A percentile compares a stretch with the other conserved stretches of the same genome.
phyloP scores from a whole-genome alignment of 352 stramenopile genomes.

The Sclerospora graminicola region DNA sequence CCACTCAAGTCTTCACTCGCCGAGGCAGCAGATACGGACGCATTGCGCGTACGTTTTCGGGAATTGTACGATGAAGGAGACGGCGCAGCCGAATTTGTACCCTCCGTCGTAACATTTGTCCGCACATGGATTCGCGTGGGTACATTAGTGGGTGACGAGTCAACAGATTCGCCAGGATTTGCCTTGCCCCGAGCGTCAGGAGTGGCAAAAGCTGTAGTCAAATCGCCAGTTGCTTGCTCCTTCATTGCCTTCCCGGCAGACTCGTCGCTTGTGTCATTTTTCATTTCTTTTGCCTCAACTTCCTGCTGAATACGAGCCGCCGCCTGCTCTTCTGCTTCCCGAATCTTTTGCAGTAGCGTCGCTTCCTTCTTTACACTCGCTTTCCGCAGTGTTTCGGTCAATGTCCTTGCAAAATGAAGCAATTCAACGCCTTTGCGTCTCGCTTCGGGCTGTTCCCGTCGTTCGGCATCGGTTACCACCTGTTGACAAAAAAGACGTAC shows the following conservation, averaged over 20 bases:
- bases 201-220: too few relatives aligned
- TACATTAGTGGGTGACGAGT: slow-evolving; percentile 31
- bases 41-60: slow-evolving; percentile 27
- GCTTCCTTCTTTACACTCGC: slow-evolving; percentile 60
- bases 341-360: slow-evolving; percentile 35
- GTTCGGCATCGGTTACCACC: slow-evolving; percentile 52
- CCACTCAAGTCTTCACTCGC: slow-evolving; percentile 44
- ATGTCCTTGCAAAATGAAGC: slow-evolving; percentile 58
- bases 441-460: slow-evolving; percentile 34
- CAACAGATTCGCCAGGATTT: slow-evolving; percentile 2
- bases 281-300: neutral
- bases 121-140: slow-evolving; percentile 38
- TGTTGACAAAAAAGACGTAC: slow-evolving; percentile 64
- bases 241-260: too few relatives aligned
- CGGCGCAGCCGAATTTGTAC: slow-evolving; percentile 14
- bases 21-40: slow-evolving; percentile 21
- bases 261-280: too few relatives aligned
- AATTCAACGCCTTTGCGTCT: slow-evolving; percentile 68
- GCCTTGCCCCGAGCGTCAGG: slow-evolving; percentile 3
- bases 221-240: too few relatives aligned
- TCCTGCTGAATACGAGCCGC: slow-evolving; percentile 11
- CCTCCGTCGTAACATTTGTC: slow-evolving; percentile 23
- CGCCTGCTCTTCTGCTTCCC: slow-evolving; percentile 12
- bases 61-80: slow-evolving; percentile 16
- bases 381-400: slow-evolving; percentile 65